phyloP scores from a whole-genome alignment of 2,329 filamentous ascomycete genomes.

The Alternaria longipes region DNA sequence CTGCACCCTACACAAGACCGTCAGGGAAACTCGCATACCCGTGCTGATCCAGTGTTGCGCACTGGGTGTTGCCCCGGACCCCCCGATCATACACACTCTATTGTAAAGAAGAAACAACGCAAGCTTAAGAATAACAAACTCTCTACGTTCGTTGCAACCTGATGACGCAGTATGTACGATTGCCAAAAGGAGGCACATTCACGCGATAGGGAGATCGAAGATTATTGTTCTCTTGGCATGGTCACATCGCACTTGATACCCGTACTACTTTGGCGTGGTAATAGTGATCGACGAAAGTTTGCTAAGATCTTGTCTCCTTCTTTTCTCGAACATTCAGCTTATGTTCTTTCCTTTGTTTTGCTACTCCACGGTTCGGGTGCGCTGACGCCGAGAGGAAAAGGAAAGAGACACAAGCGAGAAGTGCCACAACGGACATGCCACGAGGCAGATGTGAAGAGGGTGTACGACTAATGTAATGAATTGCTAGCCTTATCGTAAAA shows the following conservation, averaged over 20 bases:
- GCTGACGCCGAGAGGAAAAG: constrained; percentile 1
- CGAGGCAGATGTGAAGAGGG: neutral
- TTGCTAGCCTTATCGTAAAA: neutral
- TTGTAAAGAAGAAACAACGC: neutral
- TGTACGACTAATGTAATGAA: neutral
- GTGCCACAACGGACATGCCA: neutral
- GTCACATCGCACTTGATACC: neutral
- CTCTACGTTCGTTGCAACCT: neutral
- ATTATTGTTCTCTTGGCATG: neutral
- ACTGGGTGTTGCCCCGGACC: neutral
- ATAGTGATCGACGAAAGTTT: neutral
- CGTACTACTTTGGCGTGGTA: neutral
- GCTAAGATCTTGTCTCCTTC: neutral
- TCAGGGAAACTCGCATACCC: neutral
- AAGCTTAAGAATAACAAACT: neutral
- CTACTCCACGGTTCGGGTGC: neutral
- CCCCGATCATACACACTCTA: neutral
- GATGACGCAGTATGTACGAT: neutral
- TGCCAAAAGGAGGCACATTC: neutral
- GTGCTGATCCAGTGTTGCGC: neutral
- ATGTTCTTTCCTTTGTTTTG: neutral
- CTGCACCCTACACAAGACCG: neutral
- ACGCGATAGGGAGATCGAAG: neutral
- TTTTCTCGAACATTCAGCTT: neutral
- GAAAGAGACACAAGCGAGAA: neutral